phyloP scores from a whole-genome alignment of 164 flowering plant genomes.

The Sedum album region DNA sequence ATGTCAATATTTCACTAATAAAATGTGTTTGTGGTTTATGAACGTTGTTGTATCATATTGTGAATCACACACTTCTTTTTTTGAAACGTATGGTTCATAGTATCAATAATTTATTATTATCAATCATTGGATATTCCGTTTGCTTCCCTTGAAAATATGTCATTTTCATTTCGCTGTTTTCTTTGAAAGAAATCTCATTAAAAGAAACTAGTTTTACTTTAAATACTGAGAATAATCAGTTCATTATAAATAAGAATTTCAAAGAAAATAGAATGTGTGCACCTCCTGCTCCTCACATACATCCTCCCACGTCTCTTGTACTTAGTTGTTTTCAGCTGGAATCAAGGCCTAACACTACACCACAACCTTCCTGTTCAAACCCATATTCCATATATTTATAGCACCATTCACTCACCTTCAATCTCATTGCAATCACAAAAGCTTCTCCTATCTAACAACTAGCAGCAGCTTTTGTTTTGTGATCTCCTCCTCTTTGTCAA shows the following conservation, averaged over 20 bases:
- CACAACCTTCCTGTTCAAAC: background rate
- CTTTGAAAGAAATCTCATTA: too few relatives aligned
- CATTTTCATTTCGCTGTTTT: too few relatives aligned
- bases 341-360: background rate
- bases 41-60: too few relatives aligned
- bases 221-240: background rate
- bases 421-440: conserved; percentile 6
- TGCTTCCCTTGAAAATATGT: too few relatives aligned
- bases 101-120: too few relatives aligned
- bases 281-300: background rate
- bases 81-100: too few relatives aligned
- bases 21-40: too few relatives aligned
- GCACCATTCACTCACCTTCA: background rate
- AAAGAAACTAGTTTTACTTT: background rate
- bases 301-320: background rate
- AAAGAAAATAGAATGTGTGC: background rate
- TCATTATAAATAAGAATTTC: background rate
- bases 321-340: conserved; percentile 4
- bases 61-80: too few relatives aligned
- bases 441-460: background rate
- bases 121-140: too few relatives aligned
- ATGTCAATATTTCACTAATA: too few relatives aligned
- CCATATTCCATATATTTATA: background rate
- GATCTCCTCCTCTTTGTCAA: background rate
- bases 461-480: background rate